Percentiles rank a stretch among this genome's conserved stretches.
These are phyloP conservation scores for Cladosporium halotolerans DNA, from an alignment of 2,329 filamentous ascomycete species.

Conservation along the genomic window DNA sequence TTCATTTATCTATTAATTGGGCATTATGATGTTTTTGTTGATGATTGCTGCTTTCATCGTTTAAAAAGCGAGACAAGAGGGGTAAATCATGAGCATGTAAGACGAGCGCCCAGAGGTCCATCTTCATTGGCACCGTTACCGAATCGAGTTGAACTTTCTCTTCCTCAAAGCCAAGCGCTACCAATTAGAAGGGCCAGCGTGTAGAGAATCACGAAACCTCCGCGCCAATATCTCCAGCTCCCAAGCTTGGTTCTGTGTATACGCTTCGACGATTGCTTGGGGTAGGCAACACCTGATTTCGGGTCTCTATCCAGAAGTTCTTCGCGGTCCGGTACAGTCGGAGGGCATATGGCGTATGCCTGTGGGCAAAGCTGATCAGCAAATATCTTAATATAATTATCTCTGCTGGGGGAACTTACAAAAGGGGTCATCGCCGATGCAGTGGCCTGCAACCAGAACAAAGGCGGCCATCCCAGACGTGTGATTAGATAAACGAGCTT, in stretches of 20 bases:
- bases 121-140: not conserved
- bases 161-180: not conserved
- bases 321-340: slow-evolving; percentile 52
- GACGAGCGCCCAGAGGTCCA: not conserved
- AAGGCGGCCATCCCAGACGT: slow-evolving; percentile 57
- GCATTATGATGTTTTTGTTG: too few species aligned
- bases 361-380: not conserved
- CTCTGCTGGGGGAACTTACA: slow-evolving; percentile 10
- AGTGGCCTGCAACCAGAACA: slow-evolving; percentile 43
- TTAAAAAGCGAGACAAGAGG: slow-evolving; percentile 38
- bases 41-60: too few species aligned
- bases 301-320: slow-evolving; percentile 51
- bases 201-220: slow-evolving; percentile 3
- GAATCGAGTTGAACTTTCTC: not conserved
- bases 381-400: not conserved
- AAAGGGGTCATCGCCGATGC: slow-evolving; percentile 37
- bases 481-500: slow-evolving; percentile 48
- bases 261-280: slow-evolving; percentile 19
- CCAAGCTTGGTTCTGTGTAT: slow-evolving; percentile 4
- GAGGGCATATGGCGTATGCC: slow-evolving; percentile 55
- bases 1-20: too few species aligned
- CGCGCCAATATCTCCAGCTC: slow-evolving; percentile 7
- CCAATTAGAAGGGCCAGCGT: slow-evolving; percentile 4
- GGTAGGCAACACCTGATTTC: slow-evolving; percentile 50
- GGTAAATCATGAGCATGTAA: not conserved